Conservation (phyloP, 148 eudicot genomes). For the Fallopia convolvulus region DNA sequence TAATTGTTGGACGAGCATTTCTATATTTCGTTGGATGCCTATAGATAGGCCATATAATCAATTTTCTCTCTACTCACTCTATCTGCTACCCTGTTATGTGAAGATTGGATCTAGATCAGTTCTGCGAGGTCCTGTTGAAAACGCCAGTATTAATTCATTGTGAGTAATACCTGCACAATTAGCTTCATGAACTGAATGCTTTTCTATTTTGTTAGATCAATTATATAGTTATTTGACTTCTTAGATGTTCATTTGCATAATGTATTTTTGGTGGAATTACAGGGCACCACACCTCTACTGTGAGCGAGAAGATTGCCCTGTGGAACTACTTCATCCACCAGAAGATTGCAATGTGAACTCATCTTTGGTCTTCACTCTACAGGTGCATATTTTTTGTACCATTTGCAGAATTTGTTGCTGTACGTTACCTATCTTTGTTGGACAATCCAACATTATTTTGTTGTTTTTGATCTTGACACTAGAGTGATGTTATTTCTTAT, state of each 20-base stretch:
- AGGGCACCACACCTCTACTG: conserved; percentile 71
- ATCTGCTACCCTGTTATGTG: conserved; percentile 18
- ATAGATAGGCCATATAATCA: neutral
- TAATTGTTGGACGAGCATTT: neutral
- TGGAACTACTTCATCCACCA: conserved; percentile 82
- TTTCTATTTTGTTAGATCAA: neutral
- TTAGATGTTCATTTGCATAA: conserved; percentile 10
- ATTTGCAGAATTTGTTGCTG: conserved; percentile 12
- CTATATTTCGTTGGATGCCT: conserved; percentile 3
- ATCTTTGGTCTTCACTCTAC: conserved; percentile 75
- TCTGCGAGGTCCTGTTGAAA: conserved; percentile 67
- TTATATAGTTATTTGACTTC: conserved; percentile 6
- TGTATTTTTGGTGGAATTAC: conserved; percentile 12
- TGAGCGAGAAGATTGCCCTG: conserved; percentile 61
- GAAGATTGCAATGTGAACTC: conserved; percentile 92
- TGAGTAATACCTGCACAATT: conserved; percentile 26
- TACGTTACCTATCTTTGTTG: conserved; percentile 14
- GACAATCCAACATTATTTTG: neutral
- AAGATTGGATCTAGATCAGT: conserved; percentile 77
- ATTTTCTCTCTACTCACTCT: conserved; percentile 1
- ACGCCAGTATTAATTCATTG: conserved; percentile 42
- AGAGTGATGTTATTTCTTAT: conserved; percentile 19
- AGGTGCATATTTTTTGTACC: conserved; percentile 38
- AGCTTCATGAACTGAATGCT: conserved; percentile 6
- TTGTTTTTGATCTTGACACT: conserved; percentile 4